These are phyloP conservation scores for Sporisorium reilianum DNA, from an alignment of 1,284 basidiomycete species.

Conservation along the genomic window DNA sequence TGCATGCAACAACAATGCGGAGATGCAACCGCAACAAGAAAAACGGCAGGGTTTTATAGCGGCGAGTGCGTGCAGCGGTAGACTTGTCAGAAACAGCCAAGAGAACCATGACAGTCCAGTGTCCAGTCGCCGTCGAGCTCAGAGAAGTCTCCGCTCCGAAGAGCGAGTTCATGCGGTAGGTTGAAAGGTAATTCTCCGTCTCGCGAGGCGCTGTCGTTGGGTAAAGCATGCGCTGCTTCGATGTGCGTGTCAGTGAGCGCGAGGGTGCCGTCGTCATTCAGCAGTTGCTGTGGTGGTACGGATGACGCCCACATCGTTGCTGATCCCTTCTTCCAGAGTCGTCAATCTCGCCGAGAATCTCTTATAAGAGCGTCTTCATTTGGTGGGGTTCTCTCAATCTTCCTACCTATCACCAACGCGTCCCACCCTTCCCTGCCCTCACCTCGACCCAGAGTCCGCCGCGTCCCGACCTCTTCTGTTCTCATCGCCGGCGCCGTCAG, in stretches of 20 bases:
- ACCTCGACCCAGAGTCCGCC: slow-evolving; percentile 3
- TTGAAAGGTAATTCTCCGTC: not conserved
- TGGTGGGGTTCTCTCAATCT: not conserved
- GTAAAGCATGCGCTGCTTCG: too few relatives aligned
- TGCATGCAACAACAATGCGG: not conserved
- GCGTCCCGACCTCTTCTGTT: not conserved
- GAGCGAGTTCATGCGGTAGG: not conserved
- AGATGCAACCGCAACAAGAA: too few relatives aligned
- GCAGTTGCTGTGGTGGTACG: not conserved
- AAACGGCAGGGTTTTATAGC: too few relatives aligned
- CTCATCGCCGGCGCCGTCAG: not conserved
- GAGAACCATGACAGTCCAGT: too few relatives aligned
- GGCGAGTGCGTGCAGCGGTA: too few relatives aligned
- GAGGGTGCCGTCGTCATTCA: not conserved
- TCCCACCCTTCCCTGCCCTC: slow-evolving; percentile 1
- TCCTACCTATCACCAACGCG: not conserved
- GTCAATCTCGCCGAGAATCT: not conserved
- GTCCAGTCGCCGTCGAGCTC: not conserved
- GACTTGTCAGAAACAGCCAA: not conserved
- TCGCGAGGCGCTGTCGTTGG: not conserved
- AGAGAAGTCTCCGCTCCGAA: not conserved
- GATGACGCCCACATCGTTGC: not conserved
- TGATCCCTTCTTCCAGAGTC: not conserved
- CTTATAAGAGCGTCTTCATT: slow-evolving; percentile 2
- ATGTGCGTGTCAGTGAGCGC: not conserved